Evolutionary conservation across 2,329 filamentous ascomycete species (phyloP).

Genomic region (Ophiosphaerella korrae): DNA sequence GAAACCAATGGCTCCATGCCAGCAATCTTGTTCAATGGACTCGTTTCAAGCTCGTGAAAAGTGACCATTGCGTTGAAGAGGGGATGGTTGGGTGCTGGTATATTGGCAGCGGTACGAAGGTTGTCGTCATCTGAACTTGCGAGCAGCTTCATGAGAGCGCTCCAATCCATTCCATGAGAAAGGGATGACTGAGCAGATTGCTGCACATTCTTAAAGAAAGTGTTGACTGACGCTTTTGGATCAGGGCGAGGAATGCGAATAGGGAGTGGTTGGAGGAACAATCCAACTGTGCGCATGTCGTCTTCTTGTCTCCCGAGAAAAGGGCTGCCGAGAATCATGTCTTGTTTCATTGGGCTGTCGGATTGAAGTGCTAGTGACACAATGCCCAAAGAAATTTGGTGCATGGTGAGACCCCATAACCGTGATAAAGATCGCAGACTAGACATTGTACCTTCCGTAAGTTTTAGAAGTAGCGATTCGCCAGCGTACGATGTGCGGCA

Average conservation of each 20-base stretch:
- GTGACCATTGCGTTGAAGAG: conserved; percentile 6
- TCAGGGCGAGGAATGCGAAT: conserved; percentile 21
- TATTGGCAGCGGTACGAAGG: background rate
- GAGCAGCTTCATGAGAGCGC: conserved; percentile 16
- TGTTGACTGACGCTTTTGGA: background rate
- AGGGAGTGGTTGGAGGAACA: conserved; percentile 40
- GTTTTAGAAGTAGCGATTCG: conserved; percentile 1
- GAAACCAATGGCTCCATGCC: conserved; percentile 9
- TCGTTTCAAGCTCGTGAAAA: conserved; percentile 32
- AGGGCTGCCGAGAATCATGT: conserved; percentile 32
- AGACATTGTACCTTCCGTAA: background rate
- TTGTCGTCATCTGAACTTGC: too few species aligned
- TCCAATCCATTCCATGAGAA: conserved; percentile 38
- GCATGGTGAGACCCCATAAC: conserved; percentile 12
- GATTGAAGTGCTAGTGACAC: conserved; percentile 18
- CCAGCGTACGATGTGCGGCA: conserved; percentile 6
- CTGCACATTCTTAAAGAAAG: conserved; percentile 18
- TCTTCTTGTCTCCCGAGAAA: conserved; percentile 29
- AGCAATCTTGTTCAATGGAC: conserved; percentile 10
- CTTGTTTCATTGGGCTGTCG: conserved; percentile 9
- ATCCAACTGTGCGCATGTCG: conserved; percentile 32
- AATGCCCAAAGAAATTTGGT: conserved; percentile 26
- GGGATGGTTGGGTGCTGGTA: conserved; percentile 11
- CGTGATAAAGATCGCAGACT: too few species aligned
- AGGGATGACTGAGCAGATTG: conserved; percentile 29